Evolutionary conservation across 805 yeast genomes (phyloP), one percentile per base, ranked within the genome.

Genomic region (Barnettozyma californica): DNA sequence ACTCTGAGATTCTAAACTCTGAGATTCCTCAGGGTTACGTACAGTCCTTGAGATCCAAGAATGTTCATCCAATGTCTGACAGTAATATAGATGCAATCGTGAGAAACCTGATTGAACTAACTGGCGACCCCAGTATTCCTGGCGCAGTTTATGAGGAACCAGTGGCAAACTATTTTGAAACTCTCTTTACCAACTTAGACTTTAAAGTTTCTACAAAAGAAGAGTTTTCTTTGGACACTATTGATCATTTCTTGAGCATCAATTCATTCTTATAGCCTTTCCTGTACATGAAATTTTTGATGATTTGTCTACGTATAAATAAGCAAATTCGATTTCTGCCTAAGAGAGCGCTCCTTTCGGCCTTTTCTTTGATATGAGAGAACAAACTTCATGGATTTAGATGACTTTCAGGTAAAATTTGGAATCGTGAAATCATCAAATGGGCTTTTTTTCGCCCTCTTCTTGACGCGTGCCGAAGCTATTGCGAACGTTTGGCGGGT

Each of bases 91-190:
- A 44, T 41, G 34, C 26, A 9, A 19, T 49, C 7, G 16, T 43
- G 11, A 46, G 42, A 20, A 43, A 46, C 29, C 23, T 49, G 16
- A 29, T 38, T 19, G 52, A 49, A 33, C 14, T 49, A 9, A 43
- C 45, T 36, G 52, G 52, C 7, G 49, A 49, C 9, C 34, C 45
- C 25, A 43, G 33, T n/a, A 31, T 49, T 14, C 35, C 47, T 8
- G 43, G 42, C 9, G 36, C 37, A 19, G 20, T 43, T 8, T 46
- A 49, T 27, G 44, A 49, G 19, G 52, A 49, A 8, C 52, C 52
- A 4, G 27, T 46, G 11, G 37, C 46, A 3, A 37, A 35, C 8
- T 49, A 49, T 25, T 49, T 49, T 13, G 52, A 46, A 26, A 27
- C 14, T 2, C 33, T 49, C 13, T 27, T 49, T 5, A 34, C 18